Evolutionary conservation across 352 stramenopile species (phyloP).

Genomic region (Globisporangium uncinulatum): DNA sequence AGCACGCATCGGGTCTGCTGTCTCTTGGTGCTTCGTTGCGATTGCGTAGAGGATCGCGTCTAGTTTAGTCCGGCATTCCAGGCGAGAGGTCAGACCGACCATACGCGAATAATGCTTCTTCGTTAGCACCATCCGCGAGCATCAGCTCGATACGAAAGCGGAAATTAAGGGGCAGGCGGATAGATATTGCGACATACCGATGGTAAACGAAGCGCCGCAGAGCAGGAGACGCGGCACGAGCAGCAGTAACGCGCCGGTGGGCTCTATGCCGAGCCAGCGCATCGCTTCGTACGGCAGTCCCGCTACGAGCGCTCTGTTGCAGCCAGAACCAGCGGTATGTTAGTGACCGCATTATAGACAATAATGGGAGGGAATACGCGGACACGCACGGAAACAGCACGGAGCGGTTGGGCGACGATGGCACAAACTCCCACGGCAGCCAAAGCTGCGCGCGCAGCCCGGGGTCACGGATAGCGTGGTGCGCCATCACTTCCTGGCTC

Average conservation of each 20-base stretch:
- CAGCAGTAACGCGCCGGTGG: conserved; percentile 42
- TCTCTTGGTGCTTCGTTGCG: conserved; percentile 21
- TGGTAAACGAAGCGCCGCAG: conserved; percentile 49
- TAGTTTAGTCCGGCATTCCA: neutral
- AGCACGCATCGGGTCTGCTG: conserved; percentile 12
- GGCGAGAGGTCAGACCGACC: neutral
- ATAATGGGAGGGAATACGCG: neutral
- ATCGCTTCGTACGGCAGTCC: conserved; percentile 47
- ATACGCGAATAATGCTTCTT: neutral
- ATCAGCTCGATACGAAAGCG: too few species aligned
- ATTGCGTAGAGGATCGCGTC: conserved; percentile 40
- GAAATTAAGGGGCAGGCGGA: too few species aligned
- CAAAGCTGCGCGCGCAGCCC: conserved; percentile 26
- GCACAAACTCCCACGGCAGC: conserved; percentile 72
- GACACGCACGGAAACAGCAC: conserved; percentile 59
- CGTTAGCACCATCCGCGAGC: too few species aligned
- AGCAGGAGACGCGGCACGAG: conserved; percentile 52
- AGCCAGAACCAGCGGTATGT: neutral
- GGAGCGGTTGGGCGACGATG: conserved; percentile 59
- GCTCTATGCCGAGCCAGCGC: conserved; percentile 25
- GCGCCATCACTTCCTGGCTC: conserved; percentile 79
- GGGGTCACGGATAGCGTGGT: conserved; percentile 25
- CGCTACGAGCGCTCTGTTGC: conserved; percentile 35
- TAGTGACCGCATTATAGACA: conserved; percentile 2
- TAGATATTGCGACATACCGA: conserved; percentile 18